Percentiles rank a stretch among this genome's conserved stretches.
Evolutionary conservation across 305 asterid genomes (phyloP).

Genomic region (Fraxinus latifolia): DNA sequence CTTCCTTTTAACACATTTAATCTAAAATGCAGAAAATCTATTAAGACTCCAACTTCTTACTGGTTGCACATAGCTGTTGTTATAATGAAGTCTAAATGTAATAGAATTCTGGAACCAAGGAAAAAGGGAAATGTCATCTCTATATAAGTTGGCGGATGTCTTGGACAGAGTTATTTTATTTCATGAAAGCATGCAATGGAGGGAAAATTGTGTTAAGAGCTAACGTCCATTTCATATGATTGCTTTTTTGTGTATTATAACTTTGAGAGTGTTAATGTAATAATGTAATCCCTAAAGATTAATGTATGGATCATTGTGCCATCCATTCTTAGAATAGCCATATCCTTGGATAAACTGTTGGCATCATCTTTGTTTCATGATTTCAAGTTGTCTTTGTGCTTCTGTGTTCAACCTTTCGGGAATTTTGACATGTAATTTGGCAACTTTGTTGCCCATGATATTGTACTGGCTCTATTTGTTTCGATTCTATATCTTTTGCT

Average conservation of each 20-base stretch:
- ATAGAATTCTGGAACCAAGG: background rate
- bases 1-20: background rate
- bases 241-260: background rate
- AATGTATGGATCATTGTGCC: background rate
- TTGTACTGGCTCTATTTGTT: background rate
- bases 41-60: background rate
- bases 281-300: background rate
- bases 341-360: background rate
- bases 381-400: background rate
- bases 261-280: background rate
- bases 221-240: background rate
- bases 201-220: background rate
- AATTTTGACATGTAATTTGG: background rate
- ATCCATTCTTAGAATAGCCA: background rate
- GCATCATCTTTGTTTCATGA: background rate
- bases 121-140: background rate
- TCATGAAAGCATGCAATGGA: background rate
- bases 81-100: background rate
- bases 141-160: background rate
- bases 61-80: background rate
- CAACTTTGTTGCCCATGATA: background rate
- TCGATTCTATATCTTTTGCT: background rate
- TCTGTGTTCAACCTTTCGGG: background rate
- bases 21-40: background rate
- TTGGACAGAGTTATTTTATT: background rate